These are phyloP conservation scores for Tetrapisispora phaffii DNA, from an alignment of 805 yeast species.

Conservation along the genomic window DNA sequence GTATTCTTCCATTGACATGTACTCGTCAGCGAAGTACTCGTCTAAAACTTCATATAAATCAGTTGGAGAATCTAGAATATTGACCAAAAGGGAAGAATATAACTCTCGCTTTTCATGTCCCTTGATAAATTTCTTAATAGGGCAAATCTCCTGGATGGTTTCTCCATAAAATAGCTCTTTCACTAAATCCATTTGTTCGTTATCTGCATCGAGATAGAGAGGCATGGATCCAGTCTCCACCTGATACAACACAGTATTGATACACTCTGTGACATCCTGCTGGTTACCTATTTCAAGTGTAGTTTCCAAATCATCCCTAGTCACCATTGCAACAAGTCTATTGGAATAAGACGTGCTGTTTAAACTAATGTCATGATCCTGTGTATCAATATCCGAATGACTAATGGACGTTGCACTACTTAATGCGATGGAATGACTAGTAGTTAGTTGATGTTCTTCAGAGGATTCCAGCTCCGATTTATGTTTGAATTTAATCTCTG, in stretches of 20 bases:
- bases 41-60: conserved; percentile 87
- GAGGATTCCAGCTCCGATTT: background rate
- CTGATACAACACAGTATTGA: conserved; percentile 85
- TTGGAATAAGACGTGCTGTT: conserved; percentile 3
- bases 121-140: conserved; percentile 30
- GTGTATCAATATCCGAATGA: background rate
- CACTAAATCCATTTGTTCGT: conserved; percentile 74
- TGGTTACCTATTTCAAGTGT: conserved; percentile 79
- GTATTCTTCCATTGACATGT: conserved; percentile 53
- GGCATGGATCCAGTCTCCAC: conserved; percentile 81
- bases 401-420: background rate
- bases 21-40: conserved; percentile 63
- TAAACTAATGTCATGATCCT: background rate
- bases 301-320: conserved; percentile 56
- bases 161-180: conserved; percentile 79
- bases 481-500: conserved; percentile 44
- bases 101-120: conserved; percentile 55
- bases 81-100: conserved; percentile 71
- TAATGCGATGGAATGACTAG: background rate
- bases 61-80: conserved; percentile 78
- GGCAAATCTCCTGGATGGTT: conserved; percentile 64
- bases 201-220: conserved; percentile 49
- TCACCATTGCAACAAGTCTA: conserved; percentile 26
- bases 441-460: background rate
- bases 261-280: conserved; percentile 96